Base-by-base conservation (phyloP, 2,329 filamentous ascomycete species). In the Claviceps quebecensis region DNA sequence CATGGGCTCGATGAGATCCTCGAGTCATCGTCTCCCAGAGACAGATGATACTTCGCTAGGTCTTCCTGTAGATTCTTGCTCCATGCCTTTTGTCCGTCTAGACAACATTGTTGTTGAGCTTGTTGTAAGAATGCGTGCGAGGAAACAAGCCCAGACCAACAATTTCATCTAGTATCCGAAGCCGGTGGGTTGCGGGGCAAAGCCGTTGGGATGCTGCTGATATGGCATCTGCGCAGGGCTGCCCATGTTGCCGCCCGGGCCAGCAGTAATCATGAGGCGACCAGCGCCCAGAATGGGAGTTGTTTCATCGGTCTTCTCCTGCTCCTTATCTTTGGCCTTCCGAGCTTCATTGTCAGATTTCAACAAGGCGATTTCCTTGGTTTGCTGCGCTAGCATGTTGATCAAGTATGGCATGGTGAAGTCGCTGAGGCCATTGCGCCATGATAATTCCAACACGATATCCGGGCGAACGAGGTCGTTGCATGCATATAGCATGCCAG, bases 391-490 rank as follows among this genome's bases (percentile, higher is more conserved):
- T 56, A 98, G 76, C 74, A 94, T 86, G 74, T 97, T 98, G 79
- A 98, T 97, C 88, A 98, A 94, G 76, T 95, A 98, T 17, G 93
- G 93, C 94, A 98, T 98, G 47, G 90, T 95, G 72, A 95, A 98
- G 73, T 98, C 93, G 61, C 84, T 82, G 40, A 98, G 84, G 54
- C 89, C 88, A 65, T 95, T 78, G 60, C 93, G 91, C 93, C 93
- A 98, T 54, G 93, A 97, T 53, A 98, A 80, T 73, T 98, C 93
- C 68, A 98, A 80, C 53, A 98, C 85, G 49, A 94, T 76, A 64
- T 97, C 89, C 3, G 94, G 85, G 17, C 88, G 87, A 60, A 98
- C 90, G 55, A 98, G 84, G 54, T 97, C 93, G 70, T 98, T 95
- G 77, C 93, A 98, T 49, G 94, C 85, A 65, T 98, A 98, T 47